These are phyloP conservation scores for Alternaria postmessia DNA, from an alignment of 2,329 filamentous ascomycete species.

Conservation along the genomic window DNA sequence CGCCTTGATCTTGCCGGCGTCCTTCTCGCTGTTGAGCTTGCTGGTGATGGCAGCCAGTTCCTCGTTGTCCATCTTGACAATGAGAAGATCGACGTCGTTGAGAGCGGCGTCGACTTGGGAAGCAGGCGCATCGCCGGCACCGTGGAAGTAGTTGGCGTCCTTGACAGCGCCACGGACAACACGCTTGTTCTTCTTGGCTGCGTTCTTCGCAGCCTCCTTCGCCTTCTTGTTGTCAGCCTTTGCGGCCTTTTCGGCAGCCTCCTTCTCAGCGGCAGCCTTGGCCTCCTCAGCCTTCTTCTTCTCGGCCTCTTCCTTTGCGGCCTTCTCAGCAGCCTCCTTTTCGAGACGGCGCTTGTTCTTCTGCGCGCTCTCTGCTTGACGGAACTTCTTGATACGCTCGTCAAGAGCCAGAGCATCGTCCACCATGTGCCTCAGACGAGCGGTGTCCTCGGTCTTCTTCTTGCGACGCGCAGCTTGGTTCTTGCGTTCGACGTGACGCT, in stretches of 20 bases:
- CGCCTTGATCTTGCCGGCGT: slow-evolving; percentile 83
- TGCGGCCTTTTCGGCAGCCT: slow-evolving; percentile 83
- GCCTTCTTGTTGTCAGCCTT: slow-evolving; percentile 90
- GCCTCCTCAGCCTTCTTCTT: slow-evolving; percentile 86
- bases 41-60: slow-evolving; percentile 84
- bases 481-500: slow-evolving; percentile 97
- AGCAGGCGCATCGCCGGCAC: slow-evolving; percentile 72
- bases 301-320: slow-evolving; percentile 82
- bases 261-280: slow-evolving; percentile 80
- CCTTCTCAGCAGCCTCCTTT: slow-evolving; percentile 89
- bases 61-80: slow-evolving; percentile 87
- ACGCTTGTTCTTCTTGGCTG: slow-evolving; percentile 99
- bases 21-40: slow-evolving; percentile 80
- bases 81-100: slow-evolving; percentile 83
- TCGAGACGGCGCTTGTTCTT: slow-evolving; percentile 97
- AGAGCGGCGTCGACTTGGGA: slow-evolving; percentile 83
- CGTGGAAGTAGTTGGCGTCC: slow-evolving; percentile 95
- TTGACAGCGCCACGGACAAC: slow-evolving; percentile 93
- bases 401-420: slow-evolving; percentile 86
- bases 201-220: slow-evolving; percentile 98
- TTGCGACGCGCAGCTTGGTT: slow-evolving; percentile 97
- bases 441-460: slow-evolving; percentile 98
- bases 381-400: slow-evolving; percentile 97
- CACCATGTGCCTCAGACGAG: slow-evolving; percentile 86
- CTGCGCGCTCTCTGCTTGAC: slow-evolving; percentile 85